These are phyloP conservation scores for Emmonsia crescens DNA, from an alignment of 2,329 filamentous ascomycete species.

Conservation along the genomic window DNA sequence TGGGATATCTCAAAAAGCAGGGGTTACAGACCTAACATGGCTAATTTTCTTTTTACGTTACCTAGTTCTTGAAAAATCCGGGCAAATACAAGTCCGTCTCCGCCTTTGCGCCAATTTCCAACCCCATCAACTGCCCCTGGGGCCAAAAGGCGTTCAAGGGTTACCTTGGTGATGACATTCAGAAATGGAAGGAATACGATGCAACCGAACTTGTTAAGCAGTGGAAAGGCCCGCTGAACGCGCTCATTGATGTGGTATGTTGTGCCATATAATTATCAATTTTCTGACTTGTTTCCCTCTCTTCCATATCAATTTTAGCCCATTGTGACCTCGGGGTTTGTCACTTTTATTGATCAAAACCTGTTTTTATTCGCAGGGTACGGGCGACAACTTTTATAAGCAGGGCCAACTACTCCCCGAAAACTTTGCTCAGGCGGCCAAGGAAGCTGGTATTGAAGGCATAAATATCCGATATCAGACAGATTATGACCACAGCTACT, in stretches of 20 bases:
- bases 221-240: conserved; percentile 62
- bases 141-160: conserved; percentile 89
- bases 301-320: not conserved
- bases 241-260: conserved; percentile 77
- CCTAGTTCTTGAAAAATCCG: conserved; percentile 74
- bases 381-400: conserved; percentile 94
- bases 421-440: conserved; percentile 73
- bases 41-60: not conserved
- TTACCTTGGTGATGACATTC: conserved; percentile 65
- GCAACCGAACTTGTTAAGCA: conserved; percentile 77
- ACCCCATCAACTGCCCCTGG: conserved; percentile 80
- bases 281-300: not conserved
- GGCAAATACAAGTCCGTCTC: conserved; percentile 80
- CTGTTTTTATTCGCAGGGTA: conserved; percentile 48
- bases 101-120: conserved; percentile 82
- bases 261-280: not conserved
- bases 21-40: not conserved
- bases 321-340: not conserved
- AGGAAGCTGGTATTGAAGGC: conserved; percentile 60
- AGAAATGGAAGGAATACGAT: conserved; percentile 80
- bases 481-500: conserved; percentile 96
- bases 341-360: not conserved
- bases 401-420: conserved; percentile 85
- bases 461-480: conserved; percentile 73
- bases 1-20: not conserved